phyloP scores from a whole-genome alignment of 2,329 filamentous ascomycete species.

The Aureobasidium melanogenum region DNA sequence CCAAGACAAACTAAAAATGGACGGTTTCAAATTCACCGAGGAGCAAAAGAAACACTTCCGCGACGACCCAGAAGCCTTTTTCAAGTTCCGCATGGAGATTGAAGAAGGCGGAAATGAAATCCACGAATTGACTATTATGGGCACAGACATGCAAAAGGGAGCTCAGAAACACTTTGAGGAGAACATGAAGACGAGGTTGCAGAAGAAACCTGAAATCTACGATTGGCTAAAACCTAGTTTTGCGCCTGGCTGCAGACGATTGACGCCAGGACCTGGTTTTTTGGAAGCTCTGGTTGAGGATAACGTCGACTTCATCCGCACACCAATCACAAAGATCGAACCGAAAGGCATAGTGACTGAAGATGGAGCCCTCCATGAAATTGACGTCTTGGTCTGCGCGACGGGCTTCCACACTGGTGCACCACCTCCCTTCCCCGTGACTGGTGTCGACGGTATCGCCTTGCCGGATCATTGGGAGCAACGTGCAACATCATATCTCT shows the following conservation, averaged over 20 bases:
- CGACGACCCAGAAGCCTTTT: constrained; percentile 32
- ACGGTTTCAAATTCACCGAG: constrained; percentile 19
- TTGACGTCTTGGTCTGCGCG: constrained; percentile 34
- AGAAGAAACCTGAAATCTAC: constrained; percentile 31
- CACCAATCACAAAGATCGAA: constrained; percentile 31
- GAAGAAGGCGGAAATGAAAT: constrained; percentile 24
- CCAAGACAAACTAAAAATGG: constrained; percentile 26
- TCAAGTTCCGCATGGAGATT: constrained; percentile 34
- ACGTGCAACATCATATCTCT: constrained; percentile 20
- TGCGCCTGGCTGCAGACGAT: constrained; percentile 38
- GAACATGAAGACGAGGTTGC: constrained; percentile 33
- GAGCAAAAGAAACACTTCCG: constrained; percentile 25
- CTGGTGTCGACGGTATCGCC: constrained; percentile 23
- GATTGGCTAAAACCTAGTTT: constrained; percentile 34
- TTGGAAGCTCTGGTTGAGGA: constrained; percentile 39
- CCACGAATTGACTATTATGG: constrained; percentile 23
- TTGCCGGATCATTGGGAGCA: constrained; percentile 28
- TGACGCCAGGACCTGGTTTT: constrained; percentile 45
- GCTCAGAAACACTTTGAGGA: constrained; percentile 30
- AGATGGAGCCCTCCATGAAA: constrained; percentile 30
- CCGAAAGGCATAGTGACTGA: constrained; percentile 30
- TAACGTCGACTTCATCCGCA: constrained; percentile 38
- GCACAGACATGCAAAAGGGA: constrained; percentile 28
- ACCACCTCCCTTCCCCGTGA: constrained; percentile 31
- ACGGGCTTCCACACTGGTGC: constrained; percentile 32